A percentile compares a stretch with the other conserved stretches of the same genome.
These are phyloP conservation scores for Aspergillus awamori DNA, from an alignment of 2,329 filamentous ascomycete species.

Conservation along the genomic window DNA sequence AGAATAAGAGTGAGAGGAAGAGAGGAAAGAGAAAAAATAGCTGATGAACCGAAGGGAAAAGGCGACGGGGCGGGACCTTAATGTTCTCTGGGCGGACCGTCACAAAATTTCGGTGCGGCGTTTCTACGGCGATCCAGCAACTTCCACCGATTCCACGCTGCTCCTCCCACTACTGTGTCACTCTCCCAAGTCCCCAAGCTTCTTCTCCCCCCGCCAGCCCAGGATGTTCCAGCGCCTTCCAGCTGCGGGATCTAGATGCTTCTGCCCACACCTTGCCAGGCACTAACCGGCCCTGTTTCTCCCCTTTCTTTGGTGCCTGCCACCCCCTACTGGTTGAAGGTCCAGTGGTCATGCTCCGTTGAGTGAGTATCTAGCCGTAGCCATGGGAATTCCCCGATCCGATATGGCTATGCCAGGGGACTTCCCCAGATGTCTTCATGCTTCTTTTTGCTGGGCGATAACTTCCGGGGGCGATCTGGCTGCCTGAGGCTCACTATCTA, in stretches of 20 bases:
- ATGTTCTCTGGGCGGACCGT: conserved; percentile 27
- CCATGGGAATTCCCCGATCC: too few relatives aligned
- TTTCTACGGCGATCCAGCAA: conserved; percentile 45
- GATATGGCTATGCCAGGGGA: too few relatives aligned
- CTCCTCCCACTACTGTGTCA: not conserved
- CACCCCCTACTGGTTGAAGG: not conserved
- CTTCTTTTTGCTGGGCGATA: too few relatives aligned
- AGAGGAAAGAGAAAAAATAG: conserved; percentile 10
- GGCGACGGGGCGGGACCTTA: conserved; percentile 30
- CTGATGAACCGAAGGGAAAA: conserved; percentile 14
- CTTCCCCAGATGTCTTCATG: not conserved
- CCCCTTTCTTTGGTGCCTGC: not conserved
- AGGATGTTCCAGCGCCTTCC: conserved; percentile 21
- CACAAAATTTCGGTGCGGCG: conserved; percentile 34
- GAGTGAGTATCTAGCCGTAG: too few relatives aligned
- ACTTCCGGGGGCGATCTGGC: conserved; percentile 2
- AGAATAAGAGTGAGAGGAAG: conserved; percentile 10
- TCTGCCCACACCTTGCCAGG: not conserved
- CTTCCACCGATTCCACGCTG: conserved; percentile 34
- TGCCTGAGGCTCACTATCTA: conserved; percentile 31
- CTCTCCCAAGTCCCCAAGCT: too few relatives aligned
- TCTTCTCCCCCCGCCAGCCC: not conserved
- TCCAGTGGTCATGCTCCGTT: not conserved
- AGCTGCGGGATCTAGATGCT: conserved; percentile 12
- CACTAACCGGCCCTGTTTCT: not conserved